Evolutionary conservation across 1,139 yeast genomes (phyloP), one percentile per base, ranked within the genome.

Genomic region (Scheffersomyces segobiensis): DNA sequence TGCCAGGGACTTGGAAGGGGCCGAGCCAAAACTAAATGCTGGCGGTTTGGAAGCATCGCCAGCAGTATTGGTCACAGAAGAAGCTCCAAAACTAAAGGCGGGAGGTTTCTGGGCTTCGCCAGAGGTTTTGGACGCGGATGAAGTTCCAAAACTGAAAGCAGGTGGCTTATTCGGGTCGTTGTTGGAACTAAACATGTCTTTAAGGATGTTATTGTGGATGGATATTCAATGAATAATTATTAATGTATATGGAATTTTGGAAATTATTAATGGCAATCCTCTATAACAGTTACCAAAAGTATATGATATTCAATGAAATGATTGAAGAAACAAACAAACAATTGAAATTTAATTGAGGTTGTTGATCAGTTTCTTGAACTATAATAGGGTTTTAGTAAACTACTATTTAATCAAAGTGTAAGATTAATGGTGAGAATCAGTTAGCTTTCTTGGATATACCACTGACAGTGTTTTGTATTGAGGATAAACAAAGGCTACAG

Each of bases 51-150:
- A 20, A 24, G 50, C 50, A 8, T 48, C 50, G 51, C 49, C 32
- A 20, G 50, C n/a, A 6, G 50, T 42, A 12, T 20, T 20, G 14
- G 50, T 3, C 26, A n/a, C 17, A 20, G 57, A 14, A 22, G 57
- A 14, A 48, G 55, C 61, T 26, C 63, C 63, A 50, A 61, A 60
- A 20, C 58, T 54, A 46, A 57, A 56, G 8, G 58, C 56, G 32
- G 60, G 57, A 18, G 21, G 17, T 48, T 21, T 24, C 17, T 14
- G n/a, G 7, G 50, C 24, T 14, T 48, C 50, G 3, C 26, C 50
- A 5, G 50, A 8, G 32, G 22, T 46, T 21, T 52, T 53, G 21
- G 53, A 52, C 8, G 46, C 24, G 18, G 55, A 42, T 12, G 50
- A n/a, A 5, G 7, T 18, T 10, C 54, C 54, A 20, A 53, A 46